Percentiles rank a stretch among this genome's conserved stretches.
Conservation (phyloP, 1,284 basidiomycete species). For the Chalciporus sp. region DNA sequence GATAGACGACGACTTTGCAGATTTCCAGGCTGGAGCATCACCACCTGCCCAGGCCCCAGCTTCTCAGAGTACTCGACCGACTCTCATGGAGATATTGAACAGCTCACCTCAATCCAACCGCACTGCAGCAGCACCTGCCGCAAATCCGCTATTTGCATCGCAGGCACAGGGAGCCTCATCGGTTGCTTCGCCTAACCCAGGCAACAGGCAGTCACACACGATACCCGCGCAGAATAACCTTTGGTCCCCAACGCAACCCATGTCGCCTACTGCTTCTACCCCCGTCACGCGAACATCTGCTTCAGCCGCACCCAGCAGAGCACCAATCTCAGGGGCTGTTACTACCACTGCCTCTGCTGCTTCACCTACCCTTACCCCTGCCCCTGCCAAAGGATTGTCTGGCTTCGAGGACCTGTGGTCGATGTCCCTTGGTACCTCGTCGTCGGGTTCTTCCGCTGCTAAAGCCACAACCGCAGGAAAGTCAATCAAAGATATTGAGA, state of each 20-base stretch:
- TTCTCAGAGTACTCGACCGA: conserved; percentile 43
- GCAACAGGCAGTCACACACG: conserved; percentile 22
- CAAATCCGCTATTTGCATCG: conserved; percentile 15
- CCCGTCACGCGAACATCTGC: conserved; percentile 11
- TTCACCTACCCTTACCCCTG: too few relatives aligned
- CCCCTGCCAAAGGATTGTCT: conserved; percentile 38
- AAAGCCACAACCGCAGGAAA: conserved; percentile 48
- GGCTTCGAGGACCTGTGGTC: conserved; percentile 92
- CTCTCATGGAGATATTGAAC: conserved; percentile 56
- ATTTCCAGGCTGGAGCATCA: conserved; percentile 83
- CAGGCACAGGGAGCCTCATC: conserved; percentile 16
- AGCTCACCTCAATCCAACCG: conserved; percentile 32
- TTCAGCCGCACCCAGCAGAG: conserved; percentile 13
- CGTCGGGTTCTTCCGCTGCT: conserved; percentile 26
- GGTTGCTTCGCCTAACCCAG: conserved; percentile 7
- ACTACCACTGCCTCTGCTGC: too few relatives aligned
- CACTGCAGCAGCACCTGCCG: conserved; percentile 15
- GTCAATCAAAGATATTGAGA: conserved; percentile 86
- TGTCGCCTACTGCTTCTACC: conserved; percentile 23
- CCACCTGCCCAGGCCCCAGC: conserved; percentile 36
- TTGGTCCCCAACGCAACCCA: conserved; percentile 26
- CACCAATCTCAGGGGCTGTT: conserved; percentile 26
- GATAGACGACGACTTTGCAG: conserved; percentile 86
- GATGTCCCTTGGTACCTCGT: conserved; percentile 68
- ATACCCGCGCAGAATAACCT: conserved; percentile 25